A percentile compares a stretch with the other conserved stretches of the same genome.
These are phyloP conservation scores for Porphyrellus cyaneotinctus DNA, from an alignment of 768 basidiomycete genomes.

Conservation along the genomic window DNA sequence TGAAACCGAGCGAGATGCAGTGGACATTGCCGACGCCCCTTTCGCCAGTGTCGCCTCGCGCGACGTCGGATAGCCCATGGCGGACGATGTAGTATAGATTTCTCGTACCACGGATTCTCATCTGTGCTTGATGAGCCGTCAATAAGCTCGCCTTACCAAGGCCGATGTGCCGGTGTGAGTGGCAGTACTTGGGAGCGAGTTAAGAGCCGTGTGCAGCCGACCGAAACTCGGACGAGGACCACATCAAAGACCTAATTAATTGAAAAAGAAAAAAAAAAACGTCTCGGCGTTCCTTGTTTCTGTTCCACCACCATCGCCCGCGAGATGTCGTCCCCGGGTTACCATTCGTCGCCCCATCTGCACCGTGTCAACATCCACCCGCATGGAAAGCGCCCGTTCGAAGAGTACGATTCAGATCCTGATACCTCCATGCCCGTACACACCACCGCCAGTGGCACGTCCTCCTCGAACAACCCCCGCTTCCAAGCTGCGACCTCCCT, in stretches of 20 bases:
- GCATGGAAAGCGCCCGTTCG: constrained; percentile 32
- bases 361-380: constrained; percentile 25
- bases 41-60: constrained; percentile 7
- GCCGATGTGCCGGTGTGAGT: not conserved
- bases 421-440: constrained; percentile 25
- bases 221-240: not conserved
- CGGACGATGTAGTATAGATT: constrained; percentile 8
- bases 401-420: constrained; percentile 33
- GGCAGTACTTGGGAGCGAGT: constrained; percentile 12
- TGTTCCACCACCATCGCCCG: constrained; percentile 19
- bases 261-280: constrained; percentile 1
- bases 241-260: not conserved
- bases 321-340: constrained; percentile 23
- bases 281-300: not conserved
- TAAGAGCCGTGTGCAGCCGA: constrained; percentile 11
- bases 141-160: too few species aligned
- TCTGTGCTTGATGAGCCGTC: too few species aligned
- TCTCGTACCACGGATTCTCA: not conserved
- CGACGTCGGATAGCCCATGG: constrained; percentile 1
- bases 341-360: constrained; percentile 21
- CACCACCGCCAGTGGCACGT: constrained; percentile 31
- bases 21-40: not conserved
- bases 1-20: not conserved
- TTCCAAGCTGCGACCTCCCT: constrained; percentile 6
- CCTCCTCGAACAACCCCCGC: constrained; percentile 15